phyloP scores from a whole-genome alignment of 106 monocot genomes.

The Allium cepa region DNA sequence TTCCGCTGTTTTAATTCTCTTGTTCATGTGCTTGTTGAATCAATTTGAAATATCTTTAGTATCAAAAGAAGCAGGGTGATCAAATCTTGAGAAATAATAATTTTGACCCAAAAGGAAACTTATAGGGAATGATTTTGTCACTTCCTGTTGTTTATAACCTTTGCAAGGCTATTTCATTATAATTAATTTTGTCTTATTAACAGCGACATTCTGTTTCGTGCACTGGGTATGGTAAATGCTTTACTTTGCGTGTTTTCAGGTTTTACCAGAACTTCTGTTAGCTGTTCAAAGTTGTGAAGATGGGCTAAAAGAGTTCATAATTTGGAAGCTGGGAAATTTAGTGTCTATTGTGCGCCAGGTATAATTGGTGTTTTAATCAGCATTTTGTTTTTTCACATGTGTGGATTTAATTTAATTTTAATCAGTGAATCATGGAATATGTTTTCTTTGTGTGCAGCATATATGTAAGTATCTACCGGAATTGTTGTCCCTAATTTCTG shows the following conservation, averaged over 20 bases:
- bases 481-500: slow-evolving; percentile 66
- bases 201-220: no score
- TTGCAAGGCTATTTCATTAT: no score
- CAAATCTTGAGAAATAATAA: no score
- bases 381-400: not conserved
- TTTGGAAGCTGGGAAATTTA: slow-evolving; percentile 95
- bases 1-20: not conserved
- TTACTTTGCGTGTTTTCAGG: slow-evolving; percentile 26
- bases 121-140: no score
- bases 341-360: slow-evolving; percentile 99
- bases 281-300: slow-evolving; percentile 91
- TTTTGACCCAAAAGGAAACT: no score
- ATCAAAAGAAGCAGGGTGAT: not conserved
- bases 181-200: no score
- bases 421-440: not conserved
- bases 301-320: slow-evolving; percentile 92
- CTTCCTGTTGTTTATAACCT: no score
- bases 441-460: slow-evolving; percentile 50
- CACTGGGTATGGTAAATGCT: no score
- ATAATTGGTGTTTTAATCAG: slow-evolving; percentile 2
- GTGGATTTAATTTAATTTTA: not conserved
- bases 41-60: not conserved
- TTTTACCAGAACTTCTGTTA: slow-evolving; percentile 87
- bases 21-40: not conserved
- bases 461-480: slow-evolving; percentile 89